A percentile compares a stretch with the other conserved stretches of the same genome.
phyloP scores from a whole-genome alignment of 257 asterid genomes.

The Primulina tabacum region DNA sequence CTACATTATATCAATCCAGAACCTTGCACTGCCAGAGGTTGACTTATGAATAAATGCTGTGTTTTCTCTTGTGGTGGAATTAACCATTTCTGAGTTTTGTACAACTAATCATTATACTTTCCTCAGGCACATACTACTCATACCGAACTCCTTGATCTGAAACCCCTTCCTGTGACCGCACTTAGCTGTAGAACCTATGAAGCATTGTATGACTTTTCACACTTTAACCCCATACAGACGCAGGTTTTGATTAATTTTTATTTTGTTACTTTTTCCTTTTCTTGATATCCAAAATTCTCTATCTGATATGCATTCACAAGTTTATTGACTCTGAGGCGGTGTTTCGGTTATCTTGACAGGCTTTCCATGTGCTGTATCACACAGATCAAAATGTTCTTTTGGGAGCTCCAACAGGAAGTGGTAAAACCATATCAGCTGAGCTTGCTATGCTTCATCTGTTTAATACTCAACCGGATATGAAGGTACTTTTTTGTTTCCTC shows the following conservation, averaged over 20 bases:
- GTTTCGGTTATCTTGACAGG: slow-evolving; percentile 51
- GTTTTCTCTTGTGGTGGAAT: slow-evolving; percentile 17
- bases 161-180: slow-evolving; percentile 97
- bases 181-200: slow-evolving; percentile 74
- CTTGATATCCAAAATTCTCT: not conserved
- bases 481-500: slow-evolving; percentile 38
- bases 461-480: slow-evolving; percentile 92
- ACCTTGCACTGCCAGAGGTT: slow-evolving; percentile 96
- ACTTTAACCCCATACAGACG: slow-evolving; percentile 96
- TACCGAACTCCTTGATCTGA: slow-evolving; percentile 94
- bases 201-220: slow-evolving; percentile 82
- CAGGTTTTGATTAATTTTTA: slow-evolving; percentile 53
- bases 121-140: slow-evolving; percentile 81
- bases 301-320: slow-evolving; percentile 13
- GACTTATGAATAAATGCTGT: slow-evolving; percentile 23
- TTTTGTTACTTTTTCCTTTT: slow-evolving; percentile 8
- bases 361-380: slow-evolving; percentile 89
- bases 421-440: slow-evolving; percentile 98
- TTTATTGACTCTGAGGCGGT: slow-evolving; percentile 28
- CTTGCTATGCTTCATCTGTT: slow-evolving; percentile 97
- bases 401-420: slow-evolving; percentile 99
- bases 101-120: slow-evolving; percentile 14
- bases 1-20: slow-evolving; percentile 77
- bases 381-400: slow-evolving; percentile 88
- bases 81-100: slow-evolving; percentile 8